Evolutionary conservation across 2,329 filamentous ascomycete species (phyloP).

Genomic region (Monosporascus cannonballus): DNA sequence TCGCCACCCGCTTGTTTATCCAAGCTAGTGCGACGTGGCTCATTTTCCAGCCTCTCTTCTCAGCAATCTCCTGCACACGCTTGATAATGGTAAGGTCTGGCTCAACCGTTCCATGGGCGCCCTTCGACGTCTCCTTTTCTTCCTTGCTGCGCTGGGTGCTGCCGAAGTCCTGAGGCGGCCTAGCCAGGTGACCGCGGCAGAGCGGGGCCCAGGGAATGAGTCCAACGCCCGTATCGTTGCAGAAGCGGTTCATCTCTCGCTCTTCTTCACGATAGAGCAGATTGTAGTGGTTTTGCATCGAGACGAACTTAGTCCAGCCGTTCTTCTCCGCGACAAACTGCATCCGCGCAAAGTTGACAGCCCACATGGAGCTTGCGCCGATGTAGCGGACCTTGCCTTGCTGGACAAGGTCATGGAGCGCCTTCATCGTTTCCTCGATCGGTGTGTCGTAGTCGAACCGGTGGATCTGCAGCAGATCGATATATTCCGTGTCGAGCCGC

Average conservation of each 20-base stretch:
- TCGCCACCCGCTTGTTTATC: slow-evolving; percentile 47
- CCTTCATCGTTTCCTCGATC: slow-evolving; percentile 57
- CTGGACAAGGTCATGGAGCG: slow-evolving; percentile 53
- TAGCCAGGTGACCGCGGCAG: slow-evolving; percentile 31
- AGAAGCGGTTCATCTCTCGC: slow-evolving; percentile 38
- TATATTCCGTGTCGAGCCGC: slow-evolving; percentile 40
- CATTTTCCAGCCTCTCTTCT: slow-evolving; percentile 54
- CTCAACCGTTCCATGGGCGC: slow-evolving; percentile 27
- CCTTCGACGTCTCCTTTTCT: slow-evolving; percentile 32
- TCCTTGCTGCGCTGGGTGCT: slow-evolving; percentile 23
- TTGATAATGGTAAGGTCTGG: slow-evolving; percentile 35
- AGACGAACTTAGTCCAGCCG: slow-evolving; percentile 54
- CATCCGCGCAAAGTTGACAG: slow-evolving; percentile 46
- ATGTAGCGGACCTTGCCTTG: slow-evolving; percentile 52
- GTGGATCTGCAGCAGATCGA: slow-evolving; percentile 49
- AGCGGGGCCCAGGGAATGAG: slow-evolving; percentile 36
- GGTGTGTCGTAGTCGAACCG: slow-evolving; percentile 49
- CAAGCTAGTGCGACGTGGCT: slow-evolving; percentile 59
- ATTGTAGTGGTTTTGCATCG: slow-evolving; percentile 58
- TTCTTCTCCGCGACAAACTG: slow-evolving; percentile 43
- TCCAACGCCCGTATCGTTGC: slow-evolving; percentile 34
- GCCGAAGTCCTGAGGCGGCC: slow-evolving; percentile 25
- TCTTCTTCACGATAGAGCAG: slow-evolving; percentile 59
- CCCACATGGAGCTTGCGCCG: slow-evolving; percentile 45
- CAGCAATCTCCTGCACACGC: slow-evolving; percentile 52